phyloP scores from a whole-genome alignment of 164 flowering plant genomes.

The Nymphaea colorata region DNA sequence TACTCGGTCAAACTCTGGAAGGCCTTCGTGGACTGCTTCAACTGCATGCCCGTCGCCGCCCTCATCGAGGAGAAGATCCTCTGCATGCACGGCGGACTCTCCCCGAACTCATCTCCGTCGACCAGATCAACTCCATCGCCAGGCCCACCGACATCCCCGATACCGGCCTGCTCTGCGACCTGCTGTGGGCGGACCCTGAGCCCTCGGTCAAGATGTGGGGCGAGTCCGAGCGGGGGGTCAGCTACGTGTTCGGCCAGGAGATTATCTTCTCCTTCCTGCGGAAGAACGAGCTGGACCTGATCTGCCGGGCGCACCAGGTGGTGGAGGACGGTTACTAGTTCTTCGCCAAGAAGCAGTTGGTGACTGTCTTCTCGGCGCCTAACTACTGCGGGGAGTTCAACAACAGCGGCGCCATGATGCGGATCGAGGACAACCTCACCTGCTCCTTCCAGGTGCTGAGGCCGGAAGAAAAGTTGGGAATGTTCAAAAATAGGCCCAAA shows the following conservation, averaged over 20 bases:
- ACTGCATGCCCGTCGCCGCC: slow-evolving; percentile 46
- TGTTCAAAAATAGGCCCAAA: no score
- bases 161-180: slow-evolving; percentile 42
- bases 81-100: slow-evolving; percentile 51
- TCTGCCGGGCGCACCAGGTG: slow-evolving; percentile 59
- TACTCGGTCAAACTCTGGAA: slow-evolving; percentile 45
- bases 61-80: slow-evolving; percentile 38
- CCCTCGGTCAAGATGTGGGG: slow-evolving; percentile 42
- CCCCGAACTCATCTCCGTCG: slow-evolving; percentile 39
- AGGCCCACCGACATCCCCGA: slow-evolving; percentile 46
- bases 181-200: slow-evolving; percentile 47
- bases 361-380: slow-evolving; percentile 53
- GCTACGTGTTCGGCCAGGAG: slow-evolving; percentile 43
- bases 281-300: slow-evolving; percentile 46
- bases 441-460: slow-evolving; percentile 47
- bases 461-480: no score
- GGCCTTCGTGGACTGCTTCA: slow-evolving; percentile 41
- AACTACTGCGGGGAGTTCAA: slow-evolving; percentile 53
- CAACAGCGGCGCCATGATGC: slow-evolving; percentile 49
- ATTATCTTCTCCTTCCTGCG: slow-evolving; percentile 36
- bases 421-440: slow-evolving; percentile 34
- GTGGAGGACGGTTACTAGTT: slow-evolving; percentile 54
- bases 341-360: slow-evolving; percentile 46
- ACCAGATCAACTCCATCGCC: slow-evolving; percentile 33
- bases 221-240: slow-evolving; percentile 46